Evolutionary conservation across 352 stramenopile species (phyloP).

Genomic region (Phytophthora quininea): DNA sequence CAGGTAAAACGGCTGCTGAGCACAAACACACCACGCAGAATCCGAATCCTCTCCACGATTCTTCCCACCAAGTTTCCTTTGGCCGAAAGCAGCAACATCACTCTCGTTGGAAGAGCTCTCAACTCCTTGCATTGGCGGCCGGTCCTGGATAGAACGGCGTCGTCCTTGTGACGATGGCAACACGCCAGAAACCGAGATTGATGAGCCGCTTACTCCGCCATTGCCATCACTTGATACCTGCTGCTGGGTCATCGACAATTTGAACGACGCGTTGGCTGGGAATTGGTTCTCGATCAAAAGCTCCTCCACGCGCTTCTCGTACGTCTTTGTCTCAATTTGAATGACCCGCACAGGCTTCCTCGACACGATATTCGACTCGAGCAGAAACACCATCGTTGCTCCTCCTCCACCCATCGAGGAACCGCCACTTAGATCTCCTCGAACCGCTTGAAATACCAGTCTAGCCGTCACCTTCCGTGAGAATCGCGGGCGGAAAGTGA

Average conservation of each 20-base stretch:
- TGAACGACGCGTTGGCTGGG: constrained; percentile 66
- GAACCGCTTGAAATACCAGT: constrained; percentile 87
- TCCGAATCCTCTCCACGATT: constrained; percentile 44
- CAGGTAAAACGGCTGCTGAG: constrained; percentile 78
- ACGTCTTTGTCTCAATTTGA: constrained; percentile 76
- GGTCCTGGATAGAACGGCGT: constrained; percentile 8
- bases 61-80: constrained; percentile 26
- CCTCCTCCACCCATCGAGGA: constrained; percentile 34
- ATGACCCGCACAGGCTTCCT: constrained; percentile 83
- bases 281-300: constrained; percentile 91
- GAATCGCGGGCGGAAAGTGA: constrained; percentile 87
- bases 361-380: constrained; percentile 83
- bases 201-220: constrained; percentile 1
- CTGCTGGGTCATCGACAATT: constrained; percentile 74
- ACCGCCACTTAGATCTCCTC: constrained; percentile 34
- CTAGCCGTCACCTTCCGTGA: constrained; percentile 84
- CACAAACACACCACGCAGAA: constrained; percentile 65
- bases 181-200: not conserved
- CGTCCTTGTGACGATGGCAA: constrained; percentile 25
- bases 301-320: constrained; percentile 81
- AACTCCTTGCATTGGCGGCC: constrained; percentile 3
- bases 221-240: constrained; percentile 9
- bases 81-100: not conserved
- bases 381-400: constrained; percentile 91
- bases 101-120: constrained; percentile 13